A percentile compares a stretch with the other conserved stretches of the same genome.
Evolutionary conservation across 2,329 filamentous ascomycete species (phyloP).

Genomic region (Cladosporium sphaerospermum): DNA sequence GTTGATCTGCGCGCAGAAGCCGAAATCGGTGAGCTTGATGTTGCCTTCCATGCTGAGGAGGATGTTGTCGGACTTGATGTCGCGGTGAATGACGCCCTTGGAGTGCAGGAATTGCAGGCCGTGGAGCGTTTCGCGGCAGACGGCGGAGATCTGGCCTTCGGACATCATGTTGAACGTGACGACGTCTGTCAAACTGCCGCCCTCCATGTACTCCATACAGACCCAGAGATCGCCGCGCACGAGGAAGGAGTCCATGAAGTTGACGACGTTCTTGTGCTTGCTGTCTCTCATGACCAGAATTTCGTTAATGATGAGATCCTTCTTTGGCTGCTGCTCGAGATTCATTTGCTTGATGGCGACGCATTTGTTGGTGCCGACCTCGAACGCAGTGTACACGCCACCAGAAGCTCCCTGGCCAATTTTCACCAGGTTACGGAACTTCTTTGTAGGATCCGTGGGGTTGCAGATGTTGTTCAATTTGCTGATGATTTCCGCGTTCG

Average conservation of each 20-base stretch:
- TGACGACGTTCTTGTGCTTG: conserved; percentile 97
- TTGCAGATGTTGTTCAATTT: conserved; percentile 85
- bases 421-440: conserved; percentile 83
- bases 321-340: conserved; percentile 95
- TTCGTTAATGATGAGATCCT: conserved; percentile 98
- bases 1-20: conserved; percentile 97
- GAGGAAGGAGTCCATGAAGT: conserved; percentile 96
- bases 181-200: conserved; percentile 92
- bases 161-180: conserved; percentile 99
- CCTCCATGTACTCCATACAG: conserved; percentile 99
- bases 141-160: conserved; percentile 91
- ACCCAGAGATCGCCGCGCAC: conserved; percentile 92
- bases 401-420: conserved; percentile 97
- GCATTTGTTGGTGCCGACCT: conserved; percentile 73
- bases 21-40: conserved; percentile 98
- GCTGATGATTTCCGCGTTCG: conserved; percentile 70
- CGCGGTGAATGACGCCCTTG: conserved; percentile 95
- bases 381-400: conserved; percentile 87
- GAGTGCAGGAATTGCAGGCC: conserved; percentile 93
- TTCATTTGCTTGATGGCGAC: conserved; percentile 99
- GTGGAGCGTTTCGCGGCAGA: conserved; percentile 86
- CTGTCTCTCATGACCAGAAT: conserved; percentile 99
- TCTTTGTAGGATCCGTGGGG: conserved; percentile 77
- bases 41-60: conserved; percentile 87
- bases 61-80: conserved; percentile 99